These are phyloP conservation scores for Eucalyptus sp. DNA, from an alignment of 345 rosid species.

Conservation along the genomic window DNA sequence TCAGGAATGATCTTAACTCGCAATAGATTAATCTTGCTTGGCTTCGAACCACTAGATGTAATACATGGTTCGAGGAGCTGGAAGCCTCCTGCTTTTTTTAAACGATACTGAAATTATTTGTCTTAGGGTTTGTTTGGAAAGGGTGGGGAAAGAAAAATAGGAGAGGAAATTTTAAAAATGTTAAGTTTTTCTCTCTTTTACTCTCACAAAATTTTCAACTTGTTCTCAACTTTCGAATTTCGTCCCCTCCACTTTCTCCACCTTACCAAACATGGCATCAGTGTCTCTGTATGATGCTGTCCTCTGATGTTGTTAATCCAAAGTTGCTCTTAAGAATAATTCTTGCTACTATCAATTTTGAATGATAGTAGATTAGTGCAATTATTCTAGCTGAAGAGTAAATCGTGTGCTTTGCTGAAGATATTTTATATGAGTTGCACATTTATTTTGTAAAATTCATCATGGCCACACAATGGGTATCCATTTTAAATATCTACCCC, in stretches of 20 bases:
- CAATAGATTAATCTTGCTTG: not conserved
- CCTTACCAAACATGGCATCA: not conserved
- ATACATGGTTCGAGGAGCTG: not conserved
- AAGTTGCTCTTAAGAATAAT: not conserved
- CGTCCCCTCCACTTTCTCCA: not conserved
- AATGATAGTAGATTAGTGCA: not conserved
- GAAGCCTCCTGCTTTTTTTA: not conserved
- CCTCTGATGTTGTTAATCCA: not conserved
- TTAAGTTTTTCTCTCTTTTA: not conserved
- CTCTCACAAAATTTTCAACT: not conserved
- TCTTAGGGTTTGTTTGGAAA: not conserved
- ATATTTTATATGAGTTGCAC: not conserved
- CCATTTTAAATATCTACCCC: not conserved
- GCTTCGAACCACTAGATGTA: not conserved
- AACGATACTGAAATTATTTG: not conserved
- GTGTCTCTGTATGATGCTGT: not conserved
- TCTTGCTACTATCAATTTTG: not conserved
- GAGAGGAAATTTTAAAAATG: not conserved
- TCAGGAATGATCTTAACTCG: not conserved
- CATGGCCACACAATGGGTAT: not conserved
- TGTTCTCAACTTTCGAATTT: not conserved
- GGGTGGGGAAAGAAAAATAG: not conserved
- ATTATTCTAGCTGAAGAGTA: not conserved
- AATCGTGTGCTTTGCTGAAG: not conserved
- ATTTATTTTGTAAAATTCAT: not conserved